phyloP scores from a whole-genome alignment of 2,329 filamentous ascomycete species.

The Rhynchosporium secalis region DNA sequence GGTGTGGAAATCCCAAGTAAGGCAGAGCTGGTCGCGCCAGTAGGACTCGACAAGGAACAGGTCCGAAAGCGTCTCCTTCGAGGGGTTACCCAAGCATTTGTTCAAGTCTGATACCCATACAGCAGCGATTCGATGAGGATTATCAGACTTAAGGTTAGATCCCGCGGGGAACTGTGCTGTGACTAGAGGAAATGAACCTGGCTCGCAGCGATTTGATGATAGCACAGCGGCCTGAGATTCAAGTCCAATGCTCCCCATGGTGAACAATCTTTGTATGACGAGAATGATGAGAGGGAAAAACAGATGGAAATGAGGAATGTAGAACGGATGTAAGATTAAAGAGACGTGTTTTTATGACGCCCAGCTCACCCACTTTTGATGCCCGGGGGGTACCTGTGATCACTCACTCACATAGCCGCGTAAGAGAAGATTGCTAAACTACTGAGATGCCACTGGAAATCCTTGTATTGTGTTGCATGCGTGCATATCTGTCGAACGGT shows the following conservation, averaged over 20 bases:
- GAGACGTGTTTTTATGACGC: not conserved
- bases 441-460: not conserved
- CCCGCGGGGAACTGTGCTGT: constrained; percentile 27
- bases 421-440: not conserved
- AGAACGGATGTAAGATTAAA: not conserved
- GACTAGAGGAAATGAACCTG: constrained; percentile 33
- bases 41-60: constrained; percentile 51
- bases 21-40: constrained; percentile 59
- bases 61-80: constrained; percentile 40
- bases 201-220: constrained; percentile 31
- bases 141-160: constrained; percentile 13
- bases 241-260: constrained; percentile 29
- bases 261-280: not conserved
- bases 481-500: constrained; percentile 1
- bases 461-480: not conserved
- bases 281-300: not conserved
- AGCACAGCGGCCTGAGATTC: constrained; percentile 14
- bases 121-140: constrained; percentile 22
- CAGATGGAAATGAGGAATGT: not conserved
- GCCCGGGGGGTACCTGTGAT: constrained; percentile 11
- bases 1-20: constrained; percentile 58
- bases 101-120: constrained; percentile 40
- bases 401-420: constrained; percentile 1
- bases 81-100: constrained; percentile 40
- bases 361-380: constrained; percentile 5